Base-by-base conservation (phyloP, 345 rosid species). In the Excoecaria agallocha region DNA sequence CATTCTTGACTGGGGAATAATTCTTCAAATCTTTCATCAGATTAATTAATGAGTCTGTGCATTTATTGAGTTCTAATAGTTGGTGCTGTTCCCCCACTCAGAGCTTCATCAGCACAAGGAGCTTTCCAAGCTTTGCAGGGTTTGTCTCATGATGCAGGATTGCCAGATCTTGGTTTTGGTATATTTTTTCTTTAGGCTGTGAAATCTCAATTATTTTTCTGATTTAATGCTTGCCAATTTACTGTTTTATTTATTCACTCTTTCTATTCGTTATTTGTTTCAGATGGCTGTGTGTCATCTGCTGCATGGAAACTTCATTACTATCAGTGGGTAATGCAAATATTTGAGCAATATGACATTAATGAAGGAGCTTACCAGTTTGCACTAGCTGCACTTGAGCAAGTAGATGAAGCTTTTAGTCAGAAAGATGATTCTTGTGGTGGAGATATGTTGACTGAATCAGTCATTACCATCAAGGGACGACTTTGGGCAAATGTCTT, bases 281-380 rank as follows among this genome's bases (percentile, higher is more conserved):
- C 89, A 87, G 97, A 84, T 82, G 87, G 84, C 82, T 77, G 70
- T 22, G 81, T 68, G 35, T 85, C 91, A 67, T 78, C 84, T 78
- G 90, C 89, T 19, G 80, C 86, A 35, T 95, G 98, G 99, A 95
- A 89, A 86, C 94, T 93, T 89, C 90, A 87, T 74, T 95, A 93
- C 86, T 95, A 89, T 83, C 93, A 95, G 77, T 95, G 99, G 99
- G 98, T 87, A 50, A 95, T 95, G 99, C 99, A 89, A 77, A 84
- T 88, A 66, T 95, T 95, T 78, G 98, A 95, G 89, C 98, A 85
- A 81, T 89, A 91, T 85, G 84, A 82, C 84, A 78, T 91, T 71
- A 87, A 89, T 75, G 94, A 90, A 79, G 99, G 98, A 78, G 96
- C 99, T 83, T 89, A 86, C 77, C 97, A 90, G 82, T 95, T 95